phyloP scores from a whole-genome alignment of 2,329 filamentous ascomycete species.

The Trichoderma sp. region DNA sequence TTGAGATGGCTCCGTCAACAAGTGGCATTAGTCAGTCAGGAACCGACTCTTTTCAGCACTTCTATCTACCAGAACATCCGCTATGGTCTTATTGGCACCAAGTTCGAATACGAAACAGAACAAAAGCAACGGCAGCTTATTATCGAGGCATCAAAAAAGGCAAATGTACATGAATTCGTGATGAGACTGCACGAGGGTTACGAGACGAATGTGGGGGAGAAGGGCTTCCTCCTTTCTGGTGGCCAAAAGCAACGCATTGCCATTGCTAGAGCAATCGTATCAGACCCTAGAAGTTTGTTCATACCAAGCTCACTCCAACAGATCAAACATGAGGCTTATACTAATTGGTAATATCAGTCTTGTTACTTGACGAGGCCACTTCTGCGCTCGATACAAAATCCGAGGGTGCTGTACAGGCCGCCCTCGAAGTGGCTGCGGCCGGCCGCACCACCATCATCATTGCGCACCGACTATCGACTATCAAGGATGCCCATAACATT shows the following conservation, averaged over 20 bases:
- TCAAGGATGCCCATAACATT: background rate
- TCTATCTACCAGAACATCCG: background rate
- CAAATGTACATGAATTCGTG: background rate
- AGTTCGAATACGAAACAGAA: background rate
- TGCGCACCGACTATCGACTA: background rate
- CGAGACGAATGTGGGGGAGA: background rate
- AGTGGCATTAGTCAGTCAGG: background rate
- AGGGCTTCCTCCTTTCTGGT: background rate
- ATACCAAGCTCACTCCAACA: background rate
- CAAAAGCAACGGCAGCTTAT: background rate
- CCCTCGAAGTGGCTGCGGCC: background rate
- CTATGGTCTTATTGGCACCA: background rate
- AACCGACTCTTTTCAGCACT: background rate
- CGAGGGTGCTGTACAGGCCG: background rate
- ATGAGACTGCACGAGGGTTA: background rate
- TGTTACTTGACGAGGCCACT: slow-evolving; percentile 17
- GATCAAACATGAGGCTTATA: no score
- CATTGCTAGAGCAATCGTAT: background rate
- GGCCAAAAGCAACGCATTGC: slow-evolving; percentile 12
- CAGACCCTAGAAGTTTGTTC: background rate
- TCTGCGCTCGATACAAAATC: background rate
- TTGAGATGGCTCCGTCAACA: background rate
- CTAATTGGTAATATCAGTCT: background rate
- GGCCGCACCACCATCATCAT: background rate
- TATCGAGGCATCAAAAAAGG: background rate